Evolutionary conservation across 345 rosid genomes (phyloP).

Genomic region (Gossypium thurberi): DNA sequence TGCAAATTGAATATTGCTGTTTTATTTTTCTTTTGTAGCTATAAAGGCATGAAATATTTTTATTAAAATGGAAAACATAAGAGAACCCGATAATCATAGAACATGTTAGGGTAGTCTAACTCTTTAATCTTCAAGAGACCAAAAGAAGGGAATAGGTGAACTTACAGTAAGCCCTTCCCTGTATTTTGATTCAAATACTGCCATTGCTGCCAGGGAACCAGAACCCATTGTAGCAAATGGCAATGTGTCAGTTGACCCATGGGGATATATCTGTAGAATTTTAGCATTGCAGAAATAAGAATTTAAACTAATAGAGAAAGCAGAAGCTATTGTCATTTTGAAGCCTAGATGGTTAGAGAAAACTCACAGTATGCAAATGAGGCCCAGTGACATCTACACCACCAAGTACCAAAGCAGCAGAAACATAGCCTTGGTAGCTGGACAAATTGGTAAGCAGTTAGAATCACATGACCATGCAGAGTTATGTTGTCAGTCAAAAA

Average conservation of each 20-base stretch:
- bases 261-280: slow-evolving; percentile 64
- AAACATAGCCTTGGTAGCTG: slow-evolving; percentile 74
- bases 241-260: slow-evolving; percentile 79
- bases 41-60: background rate
- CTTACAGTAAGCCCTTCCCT: slow-evolving; percentile 78
- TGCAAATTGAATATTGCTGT: background rate
- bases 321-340: background rate
- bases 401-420: slow-evolving; percentile 83
- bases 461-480: slow-evolving; percentile 4
- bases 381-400: slow-evolving; percentile 86
- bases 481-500: background rate
- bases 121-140: slow-evolving; percentile 12
- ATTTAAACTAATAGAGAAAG: background rate
- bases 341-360: background rate
- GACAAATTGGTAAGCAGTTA: slow-evolving; percentile 20
- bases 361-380: slow-evolving; percentile 73
- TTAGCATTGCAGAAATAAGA: slow-evolving; percentile 11
- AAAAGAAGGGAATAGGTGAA: background rate
- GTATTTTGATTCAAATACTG: slow-evolving; percentile 72
- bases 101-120: background rate
- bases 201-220: slow-evolving; percentile 89
- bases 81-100: background rate
- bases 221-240: slow-evolving; percentile 93
- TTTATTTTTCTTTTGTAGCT: background rate
- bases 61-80: background rate